Base-by-base conservation (phyloP, 305 asterid species). In the Stenogyne calaminthoides region DNA sequence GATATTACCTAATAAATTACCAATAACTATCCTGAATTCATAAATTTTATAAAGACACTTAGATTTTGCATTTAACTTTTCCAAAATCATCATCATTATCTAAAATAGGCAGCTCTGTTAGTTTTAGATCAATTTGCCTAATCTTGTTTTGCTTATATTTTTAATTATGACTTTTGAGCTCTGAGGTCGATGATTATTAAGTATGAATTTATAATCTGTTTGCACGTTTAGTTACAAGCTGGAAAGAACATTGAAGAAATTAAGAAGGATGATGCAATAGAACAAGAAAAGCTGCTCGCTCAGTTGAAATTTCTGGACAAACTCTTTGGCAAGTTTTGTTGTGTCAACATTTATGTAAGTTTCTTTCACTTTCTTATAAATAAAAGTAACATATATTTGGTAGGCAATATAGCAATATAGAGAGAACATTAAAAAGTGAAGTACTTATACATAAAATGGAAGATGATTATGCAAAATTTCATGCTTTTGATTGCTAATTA, bases 231-330 rank as follows among this genome's bases (percentile, higher is more conserved):
- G 90, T 74, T 89, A 81, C 85, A 77, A 56, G 77, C 82, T 80
- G 89, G 93, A 56, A 88, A 89, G 78, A 83, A 82, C 78, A 76
- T 88, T 79, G 90, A 88, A 64, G 88, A 88, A 77, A 88, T 89
- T 64, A 82, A 84, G 81, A 72, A 78, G 78, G 91, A 79, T 29
- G 86, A 84, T 61, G 83, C 83, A 27, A 52, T 64, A 56, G 91
- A 72, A 73, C 84, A 81, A 76, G 79, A 69, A 69, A 81, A 84
- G 74, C n/a, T 83, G 56, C 82, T 65, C 69, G 68, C 80, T 57
- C 82, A 72, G 71, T 61, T 75, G 49, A 76, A 78, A 61, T 76
- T 69, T 54, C 77, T 72, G 84, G 85, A 51, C 81, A 63, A 61
- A 73, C 60, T 54, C 78, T 72, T 71, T 78, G 44, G 74, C 84